Conservation (phyloP, 768 basidiomycete species). For the Leccinum barrowsii region DNA sequence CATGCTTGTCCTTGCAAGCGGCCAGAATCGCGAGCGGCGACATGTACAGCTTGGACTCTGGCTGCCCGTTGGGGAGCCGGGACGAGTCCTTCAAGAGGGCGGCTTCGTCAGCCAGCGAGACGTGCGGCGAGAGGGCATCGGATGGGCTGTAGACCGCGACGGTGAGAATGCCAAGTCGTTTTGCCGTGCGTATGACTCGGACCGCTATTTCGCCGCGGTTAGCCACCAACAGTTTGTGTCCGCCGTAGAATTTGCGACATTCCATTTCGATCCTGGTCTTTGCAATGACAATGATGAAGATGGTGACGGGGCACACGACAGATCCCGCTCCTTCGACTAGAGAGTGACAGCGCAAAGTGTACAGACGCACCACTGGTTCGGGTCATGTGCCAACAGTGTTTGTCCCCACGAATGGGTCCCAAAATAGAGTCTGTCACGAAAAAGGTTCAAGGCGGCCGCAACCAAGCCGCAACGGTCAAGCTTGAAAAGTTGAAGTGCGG, state of each 20-base stretch:
- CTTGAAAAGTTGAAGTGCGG: not conserved
- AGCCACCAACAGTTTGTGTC: slow-evolving; percentile 59
- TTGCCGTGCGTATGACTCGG: slow-evolving; percentile 57
- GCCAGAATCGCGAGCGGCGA: slow-evolving; percentile 36
- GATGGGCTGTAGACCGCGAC: slow-evolving; percentile 58
- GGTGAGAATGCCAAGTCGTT: slow-evolving; percentile 46
- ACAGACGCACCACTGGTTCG: not conserved
- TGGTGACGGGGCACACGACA: not conserved
- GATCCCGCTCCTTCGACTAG: not conserved
- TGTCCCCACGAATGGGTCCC: not conserved
- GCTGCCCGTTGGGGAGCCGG: slow-evolving; percentile 2
- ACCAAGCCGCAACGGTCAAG: no score
- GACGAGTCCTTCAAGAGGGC: slow-evolving; percentile 31
- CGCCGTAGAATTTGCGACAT: slow-evolving; percentile 13
- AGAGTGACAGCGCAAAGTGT: not conserved
- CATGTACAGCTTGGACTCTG: slow-evolving; percentile 47
- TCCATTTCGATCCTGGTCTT: slow-evolving; percentile 4
- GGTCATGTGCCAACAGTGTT: not conserved
- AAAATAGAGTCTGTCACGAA: not conserved
- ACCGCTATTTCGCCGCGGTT: slow-evolving; percentile 74
- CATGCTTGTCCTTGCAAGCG: slow-evolving; percentile 38
- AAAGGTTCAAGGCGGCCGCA: not conserved
- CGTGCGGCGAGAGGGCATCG: slow-evolving; percentile 58
- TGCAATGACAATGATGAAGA: not conserved
- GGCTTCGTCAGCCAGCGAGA: slow-evolving; percentile 51